Evolutionary conservation across 768 basidiomycete genomes (phyloP).

Genomic region (Hypsizygus marmoreus): DNA sequence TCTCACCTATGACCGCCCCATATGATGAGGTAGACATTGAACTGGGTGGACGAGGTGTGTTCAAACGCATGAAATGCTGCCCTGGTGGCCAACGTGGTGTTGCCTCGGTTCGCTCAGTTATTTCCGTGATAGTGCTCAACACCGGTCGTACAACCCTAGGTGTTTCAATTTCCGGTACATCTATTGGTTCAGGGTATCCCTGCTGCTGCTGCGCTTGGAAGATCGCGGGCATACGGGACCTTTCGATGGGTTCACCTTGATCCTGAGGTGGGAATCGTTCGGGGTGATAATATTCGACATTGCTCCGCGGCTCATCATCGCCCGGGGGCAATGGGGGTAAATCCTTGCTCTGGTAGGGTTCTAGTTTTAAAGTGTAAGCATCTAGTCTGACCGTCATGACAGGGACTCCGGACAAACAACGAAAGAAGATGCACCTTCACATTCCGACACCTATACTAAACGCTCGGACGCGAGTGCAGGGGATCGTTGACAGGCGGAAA

Average conservation of each 20-base stretch:
- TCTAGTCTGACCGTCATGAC: slow-evolving; percentile 7
- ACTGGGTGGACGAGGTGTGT: slow-evolving; percentile 40
- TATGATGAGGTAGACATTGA: slow-evolving; percentile 59
- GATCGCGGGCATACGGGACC: slow-evolving; percentile 60
- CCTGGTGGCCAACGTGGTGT: slow-evolving; percentile 50
- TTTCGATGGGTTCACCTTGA: slow-evolving; percentile 28
- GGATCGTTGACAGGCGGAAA: slow-evolving; percentile 21
- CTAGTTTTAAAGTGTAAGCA: slow-evolving; percentile 15
- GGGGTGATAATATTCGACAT: slow-evolving; percentile 22
- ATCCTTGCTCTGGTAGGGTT: slow-evolving; percentile 14
- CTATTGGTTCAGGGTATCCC: slow-evolving; percentile 21
- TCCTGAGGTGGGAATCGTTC: slow-evolving; percentile 18
- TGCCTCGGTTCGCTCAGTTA: slow-evolving; percentile 64
- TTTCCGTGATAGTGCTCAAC: slow-evolving; percentile 69
- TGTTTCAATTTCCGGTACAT: slow-evolving; percentile 33
- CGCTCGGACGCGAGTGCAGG: slow-evolving; percentile 8
- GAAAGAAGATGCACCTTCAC: slow-evolving; percentile 64
- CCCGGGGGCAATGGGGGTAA: slow-evolving; percentile 21
- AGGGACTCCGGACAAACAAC: slow-evolving; percentile 16
- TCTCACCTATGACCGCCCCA: slow-evolving; percentile 61
- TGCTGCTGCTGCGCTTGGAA: slow-evolving; percentile 59
- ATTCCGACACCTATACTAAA: slow-evolving; percentile 33
- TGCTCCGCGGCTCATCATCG: slow-evolving; percentile 13
- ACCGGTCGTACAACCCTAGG: slow-evolving; percentile 31
- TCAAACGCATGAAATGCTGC: slow-evolving; percentile 38